Percentiles rank a stretch among this genome's conserved stretches.
Evolutionary conservation across 2,329 filamentous ascomycete species (phyloP).

Genomic region (Byssothecium circinans): DNA sequence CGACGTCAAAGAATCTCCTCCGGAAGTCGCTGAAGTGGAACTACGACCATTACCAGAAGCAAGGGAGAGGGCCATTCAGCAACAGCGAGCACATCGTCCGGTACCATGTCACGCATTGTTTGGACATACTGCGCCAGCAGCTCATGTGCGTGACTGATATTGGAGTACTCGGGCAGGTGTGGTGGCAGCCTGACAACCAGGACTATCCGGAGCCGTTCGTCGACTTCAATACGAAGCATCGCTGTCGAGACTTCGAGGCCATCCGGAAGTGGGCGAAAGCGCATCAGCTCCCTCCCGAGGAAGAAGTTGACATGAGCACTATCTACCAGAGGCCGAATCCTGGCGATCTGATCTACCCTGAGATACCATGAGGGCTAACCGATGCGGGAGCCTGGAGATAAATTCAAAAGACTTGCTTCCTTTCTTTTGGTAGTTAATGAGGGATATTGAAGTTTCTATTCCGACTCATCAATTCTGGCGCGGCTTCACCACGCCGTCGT

Average conservation of each 20-base stretch:
- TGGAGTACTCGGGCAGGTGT: slow-evolving; percentile 63
- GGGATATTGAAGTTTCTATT: neutral
- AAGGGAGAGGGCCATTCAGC: slow-evolving; percentile 56
- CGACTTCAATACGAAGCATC: slow-evolving; percentile 64
- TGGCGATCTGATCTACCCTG: slow-evolving; percentile 31
- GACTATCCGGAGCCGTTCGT: slow-evolving; percentile 57
- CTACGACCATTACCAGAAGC: slow-evolving; percentile 57
- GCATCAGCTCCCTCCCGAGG: slow-evolving; percentile 51
- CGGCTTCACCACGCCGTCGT: slow-evolving; percentile 85
- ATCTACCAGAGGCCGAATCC: slow-evolving; percentile 48
- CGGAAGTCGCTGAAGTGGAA: slow-evolving; percentile 63
- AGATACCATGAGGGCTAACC: slow-evolving; percentile 23
- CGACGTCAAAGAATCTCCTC: slow-evolving; percentile 56
- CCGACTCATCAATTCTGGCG: slow-evolving; percentile 65
- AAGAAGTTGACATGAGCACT: slow-evolving; percentile 44
- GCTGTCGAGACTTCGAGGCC: slow-evolving; percentile 60
- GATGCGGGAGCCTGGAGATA: neutral
- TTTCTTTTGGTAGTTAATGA: no score
- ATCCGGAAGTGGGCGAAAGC: slow-evolving; percentile 57
- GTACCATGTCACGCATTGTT: slow-evolving; percentile 61
- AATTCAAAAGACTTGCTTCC: no score
- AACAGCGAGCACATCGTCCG: slow-evolving; percentile 59
- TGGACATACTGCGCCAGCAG: slow-evolving; percentile 64
- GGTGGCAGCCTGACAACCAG: slow-evolving; percentile 52
- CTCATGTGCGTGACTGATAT: slow-evolving; percentile 66